Evolutionary conservation across 805 yeast genomes (phyloP).

Genomic region (Saturnispora zaruensis): DNA sequence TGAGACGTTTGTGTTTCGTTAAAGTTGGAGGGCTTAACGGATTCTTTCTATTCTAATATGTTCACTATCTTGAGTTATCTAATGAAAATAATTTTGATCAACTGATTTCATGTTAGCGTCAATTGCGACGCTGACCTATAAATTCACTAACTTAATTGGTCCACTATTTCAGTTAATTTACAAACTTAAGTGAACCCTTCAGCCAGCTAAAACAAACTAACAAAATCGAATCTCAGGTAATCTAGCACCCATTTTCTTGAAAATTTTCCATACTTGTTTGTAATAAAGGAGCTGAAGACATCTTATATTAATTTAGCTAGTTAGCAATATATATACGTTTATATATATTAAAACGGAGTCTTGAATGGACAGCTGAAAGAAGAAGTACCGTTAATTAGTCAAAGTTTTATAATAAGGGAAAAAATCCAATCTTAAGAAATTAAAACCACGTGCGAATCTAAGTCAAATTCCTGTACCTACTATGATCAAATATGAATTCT

Average conservation of each 20-base stretch:
- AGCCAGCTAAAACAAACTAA: too few species aligned
- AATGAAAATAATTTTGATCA: too few species aligned
- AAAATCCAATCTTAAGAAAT: background rate
- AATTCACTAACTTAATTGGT: too few species aligned
- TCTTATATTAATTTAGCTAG: constrained; percentile 19
- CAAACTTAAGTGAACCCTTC: too few species aligned
- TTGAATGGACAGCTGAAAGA: background rate
- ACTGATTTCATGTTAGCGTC: too few species aligned
- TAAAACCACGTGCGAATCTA: constrained; percentile 3
- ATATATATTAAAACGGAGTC: background rate
- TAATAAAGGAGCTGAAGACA: constrained; percentile 66
- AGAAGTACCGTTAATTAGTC: background rate
- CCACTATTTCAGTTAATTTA: too few species aligned
- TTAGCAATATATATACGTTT: too few species aligned
- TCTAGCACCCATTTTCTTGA: background rate
- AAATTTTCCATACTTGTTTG: constrained; percentile 47
- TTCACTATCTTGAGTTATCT: too few species aligned
- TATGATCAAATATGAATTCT: background rate
- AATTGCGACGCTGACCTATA: too few species aligned
- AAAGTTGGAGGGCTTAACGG: background rate
- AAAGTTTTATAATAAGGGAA: background rate
- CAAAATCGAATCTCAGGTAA: too few species aligned
- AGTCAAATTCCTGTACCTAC: background rate
- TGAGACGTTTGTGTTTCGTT: background rate
- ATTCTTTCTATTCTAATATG: too few species aligned